Percentiles rank a stretch among this genome's conserved stretches.
These are phyloP conservation scores for Heterobasidion parviporum DNA, from an alignment of 1,284 basidiomycete genomes.

Conservation along the genomic window DNA sequence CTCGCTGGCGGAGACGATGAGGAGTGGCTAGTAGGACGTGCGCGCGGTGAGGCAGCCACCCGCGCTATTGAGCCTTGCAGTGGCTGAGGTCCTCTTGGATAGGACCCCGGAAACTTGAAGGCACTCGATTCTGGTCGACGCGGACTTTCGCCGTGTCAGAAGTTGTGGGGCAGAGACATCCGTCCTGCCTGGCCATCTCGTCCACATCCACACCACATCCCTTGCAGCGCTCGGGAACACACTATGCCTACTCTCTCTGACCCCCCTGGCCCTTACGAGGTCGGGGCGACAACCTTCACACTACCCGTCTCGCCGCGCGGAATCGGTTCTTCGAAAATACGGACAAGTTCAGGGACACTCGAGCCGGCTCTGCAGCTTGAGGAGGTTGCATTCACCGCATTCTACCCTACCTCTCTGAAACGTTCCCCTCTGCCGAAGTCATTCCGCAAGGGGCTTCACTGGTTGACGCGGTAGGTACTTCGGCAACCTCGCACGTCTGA, in stretches of 20 bases:
- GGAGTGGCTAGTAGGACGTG: neutral
- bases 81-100: neutral
- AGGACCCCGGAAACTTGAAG: no score
- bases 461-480: slow-evolving; percentile 10
- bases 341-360: neutral
- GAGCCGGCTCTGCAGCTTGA: slow-evolving; percentile 9
- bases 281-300: slow-evolving; percentile 11
- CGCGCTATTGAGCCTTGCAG: neutral
- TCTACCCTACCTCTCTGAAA: slow-evolving; percentile 6
- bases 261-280: slow-evolving; percentile 9
- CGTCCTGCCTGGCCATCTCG: no score
- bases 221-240: neutral
- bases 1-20: neutral
- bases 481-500: neutral
- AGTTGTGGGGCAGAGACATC: no score
- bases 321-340: slow-evolving; percentile 7
- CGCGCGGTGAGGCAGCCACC: neutral
- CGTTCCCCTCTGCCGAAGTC: neutral
- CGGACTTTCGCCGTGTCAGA: no score
- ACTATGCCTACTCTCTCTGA: slow-evolving; percentile 2
- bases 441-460: slow-evolving; percentile 5
- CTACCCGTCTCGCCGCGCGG: slow-evolving; percentile 6
- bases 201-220: neutral
- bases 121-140: no score
- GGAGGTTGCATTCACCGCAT: slow-evolving; percentile 13